Evolutionary conservation across 768 basidiomycete species (phyloP).

Genomic region (Phlebiopsis flavidoalba): DNA sequence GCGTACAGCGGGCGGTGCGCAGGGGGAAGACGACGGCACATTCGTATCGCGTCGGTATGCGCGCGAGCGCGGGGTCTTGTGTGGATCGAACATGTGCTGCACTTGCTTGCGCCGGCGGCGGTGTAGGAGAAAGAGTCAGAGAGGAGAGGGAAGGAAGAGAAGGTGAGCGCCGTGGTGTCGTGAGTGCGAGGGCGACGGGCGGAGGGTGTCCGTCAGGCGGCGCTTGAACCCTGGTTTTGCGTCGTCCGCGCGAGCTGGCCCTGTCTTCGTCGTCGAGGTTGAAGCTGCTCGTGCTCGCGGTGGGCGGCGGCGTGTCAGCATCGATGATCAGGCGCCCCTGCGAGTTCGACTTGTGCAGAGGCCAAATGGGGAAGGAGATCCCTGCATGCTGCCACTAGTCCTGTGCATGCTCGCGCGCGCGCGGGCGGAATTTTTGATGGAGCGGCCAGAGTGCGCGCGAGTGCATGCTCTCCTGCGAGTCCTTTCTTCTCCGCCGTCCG

Average conservation of each 20-base stretch:
- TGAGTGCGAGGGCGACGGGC: constrained; percentile 13
- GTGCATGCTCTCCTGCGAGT: constrained; percentile 37
- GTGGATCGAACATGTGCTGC: constrained; percentile 11
- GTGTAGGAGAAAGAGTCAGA: constrained; percentile 7
- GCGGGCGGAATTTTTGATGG: constrained; percentile 24
- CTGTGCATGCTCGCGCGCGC: constrained; percentile 14
- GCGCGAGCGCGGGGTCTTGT: background rate
- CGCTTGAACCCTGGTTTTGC: constrained; percentile 23
- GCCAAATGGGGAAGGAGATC: constrained; percentile 28
- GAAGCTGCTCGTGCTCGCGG: constrained; percentile 14
- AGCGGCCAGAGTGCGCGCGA: constrained; percentile 28
- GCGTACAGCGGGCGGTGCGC: constrained; percentile 54
- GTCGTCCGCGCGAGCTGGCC: constrained; percentile 7
- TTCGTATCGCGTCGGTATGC: constrained; percentile 44
- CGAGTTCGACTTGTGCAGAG: constrained; percentile 23
- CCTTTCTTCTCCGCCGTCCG: constrained; percentile 21
- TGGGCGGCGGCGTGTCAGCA: background rate
- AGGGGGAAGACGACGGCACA: constrained; percentile 70
- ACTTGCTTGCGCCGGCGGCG: constrained; percentile 6
- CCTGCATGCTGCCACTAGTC: constrained; percentile 34
- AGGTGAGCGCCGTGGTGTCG: constrained; percentile 21
- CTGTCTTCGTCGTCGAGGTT: background rate
- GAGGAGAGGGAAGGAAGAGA: constrained; percentile 15
- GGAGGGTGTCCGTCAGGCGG: constrained; percentile 21
- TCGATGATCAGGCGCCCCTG: constrained; percentile 22